Base-by-base conservation (phyloP, 345 rosid genomes). In the Pistacia vera region DNA sequence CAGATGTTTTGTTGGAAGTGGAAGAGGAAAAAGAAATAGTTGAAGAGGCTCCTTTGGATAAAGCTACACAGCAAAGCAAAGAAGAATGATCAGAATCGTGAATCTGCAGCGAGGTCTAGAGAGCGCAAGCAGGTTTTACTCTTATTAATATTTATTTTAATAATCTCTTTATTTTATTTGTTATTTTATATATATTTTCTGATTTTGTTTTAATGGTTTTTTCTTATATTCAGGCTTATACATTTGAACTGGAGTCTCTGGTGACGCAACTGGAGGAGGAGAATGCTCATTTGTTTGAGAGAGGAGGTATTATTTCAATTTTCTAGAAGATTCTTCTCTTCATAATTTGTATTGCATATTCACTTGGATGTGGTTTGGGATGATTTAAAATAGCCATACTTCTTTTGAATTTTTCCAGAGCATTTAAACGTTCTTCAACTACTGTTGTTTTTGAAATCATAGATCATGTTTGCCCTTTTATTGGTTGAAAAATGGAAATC, bases 21-120 rank as follows among this genome's bases (percentile, higher is more conserved):
- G 83, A 38, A 84, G 91, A 76, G 87, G 89, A 63, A 89, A 89
- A 73, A 81, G 91, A 33, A 85, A 81, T 82, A 2, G 78, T 80
- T 51, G 87, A 85, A 76, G 88, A 83, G 65, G 84, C 89, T 36
- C 89, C 88, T 18, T 70, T 86, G 54, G 93, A 89, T 81, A 89
- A 87, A 79, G 93, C 93, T n/a, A 86, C 88, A 5, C 89, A 83
- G 81, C 91, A 87, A 82, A 87, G 82, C 89, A 89, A 79, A 82
- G 86, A 76, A 72, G 93, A 74, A 87, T 87, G 93, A 87, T 89
- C 66, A 89, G 81, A 89, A 89, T 60, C 83, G 93, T 51, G 93
- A 89, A 70, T 89, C 93, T 16, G 93, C 93, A 49, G 91, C 89
- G 8, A 76, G 93, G 78, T 89, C 93, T 51, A 83, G 93, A 41